Conservation (phyloP, 2,329 filamentous ascomycete genomes). For the Didymella arachidicola region DNA sequence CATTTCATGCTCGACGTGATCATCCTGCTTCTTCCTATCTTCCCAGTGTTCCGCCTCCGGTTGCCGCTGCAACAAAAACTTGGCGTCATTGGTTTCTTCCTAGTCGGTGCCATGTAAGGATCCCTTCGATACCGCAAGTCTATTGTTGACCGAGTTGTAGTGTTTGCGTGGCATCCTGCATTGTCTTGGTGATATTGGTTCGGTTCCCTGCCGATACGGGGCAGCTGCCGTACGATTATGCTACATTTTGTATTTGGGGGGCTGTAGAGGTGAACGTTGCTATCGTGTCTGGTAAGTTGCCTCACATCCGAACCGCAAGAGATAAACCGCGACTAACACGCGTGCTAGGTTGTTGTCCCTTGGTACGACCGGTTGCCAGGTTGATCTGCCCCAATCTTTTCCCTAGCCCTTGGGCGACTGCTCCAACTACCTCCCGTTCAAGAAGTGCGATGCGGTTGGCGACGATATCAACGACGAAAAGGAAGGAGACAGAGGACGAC, state of each 20-base stretch:
- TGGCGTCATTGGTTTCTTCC: background rate
- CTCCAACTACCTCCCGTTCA: background rate
- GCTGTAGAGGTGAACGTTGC: slow-evolving; percentile 15
- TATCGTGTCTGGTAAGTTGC: slow-evolving; percentile 11
- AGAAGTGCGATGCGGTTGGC: background rate
- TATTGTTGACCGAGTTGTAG: background rate
- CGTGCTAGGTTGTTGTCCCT: background rate
- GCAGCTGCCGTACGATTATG: slow-evolving; percentile 18
- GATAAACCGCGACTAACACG: background rate
- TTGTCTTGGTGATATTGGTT: slow-evolving; percentile 2
- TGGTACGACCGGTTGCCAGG: background rate
- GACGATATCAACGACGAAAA: background rate
- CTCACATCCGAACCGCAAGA: background rate
- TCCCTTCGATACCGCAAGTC: too few relatives aligned
- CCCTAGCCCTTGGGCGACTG: background rate
- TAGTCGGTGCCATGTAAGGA: background rate
- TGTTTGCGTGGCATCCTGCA: background rate
- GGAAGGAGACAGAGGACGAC: background rate
- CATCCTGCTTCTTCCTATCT: slow-evolving; percentile 2
- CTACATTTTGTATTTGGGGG: slow-evolving; percentile 18
- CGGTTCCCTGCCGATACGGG: background rate
- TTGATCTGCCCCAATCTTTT: background rate
- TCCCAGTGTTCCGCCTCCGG: background rate
- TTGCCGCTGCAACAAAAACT: background rate
- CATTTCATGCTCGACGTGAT: slow-evolving; percentile 15